Percentiles rank a stretch among this genome's conserved stretches.
Conservation (phyloP, 805 yeast genomes). For the Candida gorgasii region DNA sequence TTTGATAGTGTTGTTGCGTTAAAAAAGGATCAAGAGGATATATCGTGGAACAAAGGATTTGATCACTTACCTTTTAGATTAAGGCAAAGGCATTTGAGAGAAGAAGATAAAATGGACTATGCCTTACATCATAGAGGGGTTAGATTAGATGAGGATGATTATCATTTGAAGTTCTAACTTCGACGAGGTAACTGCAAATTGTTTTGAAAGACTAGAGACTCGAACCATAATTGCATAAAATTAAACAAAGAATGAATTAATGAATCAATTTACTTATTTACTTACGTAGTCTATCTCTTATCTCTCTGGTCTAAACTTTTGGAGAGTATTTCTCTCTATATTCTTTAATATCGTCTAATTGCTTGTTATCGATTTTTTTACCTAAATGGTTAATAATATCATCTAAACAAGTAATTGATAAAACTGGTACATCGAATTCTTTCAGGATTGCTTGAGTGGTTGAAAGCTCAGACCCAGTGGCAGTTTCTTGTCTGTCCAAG, state of each 20-base stretch:
- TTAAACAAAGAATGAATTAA: background rate
- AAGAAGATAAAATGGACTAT: conserved; percentile 9
- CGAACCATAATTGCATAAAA: background rate
- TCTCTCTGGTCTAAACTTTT: conserved; percentile 19
- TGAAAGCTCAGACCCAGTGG: conserved; percentile 61
- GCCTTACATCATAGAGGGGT: conserved; percentile 13
- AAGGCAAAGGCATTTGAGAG: background rate
- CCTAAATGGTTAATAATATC: conserved; percentile 70
- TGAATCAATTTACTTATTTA: conserved; percentile 1
- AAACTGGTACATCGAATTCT: conserved; percentile 77
- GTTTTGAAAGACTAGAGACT: too few species aligned
- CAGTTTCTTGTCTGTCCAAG: conserved; percentile 92
- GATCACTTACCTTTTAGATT: background rate
- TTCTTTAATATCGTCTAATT: conserved; percentile 56
- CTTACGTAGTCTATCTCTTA: too few species aligned
- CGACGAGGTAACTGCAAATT: too few species aligned
- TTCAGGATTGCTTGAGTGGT: conserved; percentile 81
- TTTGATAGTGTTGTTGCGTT: conserved; percentile 3
- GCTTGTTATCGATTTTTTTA: conserved; percentile 56
- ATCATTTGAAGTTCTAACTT: conserved; percentile 5
- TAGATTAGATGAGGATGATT: conserved; percentile 13
- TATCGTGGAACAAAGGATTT: conserved; percentile 16
- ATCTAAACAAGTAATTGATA: conserved; percentile 72
- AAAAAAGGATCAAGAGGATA: background rate
- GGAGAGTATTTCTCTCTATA: conserved; percentile 58